Evolutionary conservation across 768 basidiomycete genomes (phyloP), one percentile per base, ranked within the genome.

Genomic region (Mycena haematopus): DNA sequence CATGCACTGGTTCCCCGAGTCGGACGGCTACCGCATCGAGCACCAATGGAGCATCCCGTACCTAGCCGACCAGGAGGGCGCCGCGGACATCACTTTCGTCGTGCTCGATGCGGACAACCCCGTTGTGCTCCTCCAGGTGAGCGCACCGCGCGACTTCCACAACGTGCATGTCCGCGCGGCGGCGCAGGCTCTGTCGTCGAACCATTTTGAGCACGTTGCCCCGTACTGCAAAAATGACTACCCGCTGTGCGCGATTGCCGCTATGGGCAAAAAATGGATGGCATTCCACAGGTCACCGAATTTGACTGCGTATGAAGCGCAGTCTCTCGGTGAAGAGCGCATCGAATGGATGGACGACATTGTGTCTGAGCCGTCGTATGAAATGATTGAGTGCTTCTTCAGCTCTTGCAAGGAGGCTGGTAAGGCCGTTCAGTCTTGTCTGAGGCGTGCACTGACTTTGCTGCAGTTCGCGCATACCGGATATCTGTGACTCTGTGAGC

Each of bases 271-370:
- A 31, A 63, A 61, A 11, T 67, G 62, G 62, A 61, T 22, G 11
- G 66, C 55, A 6, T 67, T 64, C 31, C 62, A 61, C 15, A 21
- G 52, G 35, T 64, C 59, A 11, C 46, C 66, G 17, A 53, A 55
- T 27, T 59, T 67, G 44, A 64, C 66, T 13, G 62, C 56, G 19
- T 42, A 45, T 46, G 66, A 67, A 42, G 62, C 56, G 25, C 62
- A 33, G 22, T 17, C 59, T 24, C 50, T 63, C 2, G 65, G 58
- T 0, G 62, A 67, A 25, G 58, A 67, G 35, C 58, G 51, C 33
- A 61, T 67, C 19, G 66, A 67, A 1, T 67, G 66, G 66, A 67
- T 67, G 66, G 66, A 63, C 9, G 66, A 67, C 49, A 50, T 67
- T n/a, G 47, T 63, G 6, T 64, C 62, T 1, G 66, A 67, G 50